These are phyloP conservation scores for Entomortierella parvispora DNA, from an alignment of 192 early-diverging fungal species.

Conservation along the genomic window DNA sequence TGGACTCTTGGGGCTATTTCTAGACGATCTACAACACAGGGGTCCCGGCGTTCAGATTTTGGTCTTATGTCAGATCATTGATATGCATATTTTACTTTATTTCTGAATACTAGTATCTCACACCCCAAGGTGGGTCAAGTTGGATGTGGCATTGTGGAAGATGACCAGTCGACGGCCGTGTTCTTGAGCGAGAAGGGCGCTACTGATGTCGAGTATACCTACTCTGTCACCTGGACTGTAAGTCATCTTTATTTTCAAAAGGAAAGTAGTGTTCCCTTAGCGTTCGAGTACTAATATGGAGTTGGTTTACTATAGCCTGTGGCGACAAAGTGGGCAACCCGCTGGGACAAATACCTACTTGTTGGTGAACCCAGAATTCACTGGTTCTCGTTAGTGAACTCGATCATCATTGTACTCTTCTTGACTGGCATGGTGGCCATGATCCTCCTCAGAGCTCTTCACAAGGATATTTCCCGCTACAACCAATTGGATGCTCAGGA, in stretches of 20 bases:
- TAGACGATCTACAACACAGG: no score
- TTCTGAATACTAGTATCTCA: conserved; percentile 24
- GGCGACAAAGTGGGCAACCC: conserved; percentile 77
- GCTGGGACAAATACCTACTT: conserved; percentile 88
- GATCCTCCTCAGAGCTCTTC: conserved; percentile 89
- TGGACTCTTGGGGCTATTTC: no score
- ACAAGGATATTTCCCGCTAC: conserved; percentile 94
- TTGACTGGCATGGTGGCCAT: conserved; percentile 92
- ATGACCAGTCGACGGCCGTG: conserved; percentile 15
- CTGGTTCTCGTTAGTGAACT: conserved; percentile 96
- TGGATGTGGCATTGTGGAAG: conserved; percentile 17
- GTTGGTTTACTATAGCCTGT: conserved; percentile 48
- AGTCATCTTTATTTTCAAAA: neutral
- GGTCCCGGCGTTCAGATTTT: no score
- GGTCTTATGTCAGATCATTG: no score
- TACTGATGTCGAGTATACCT: conserved; percentile 28
- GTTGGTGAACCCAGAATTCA: conserved; percentile 92
- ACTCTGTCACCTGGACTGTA: conserved; percentile 46
- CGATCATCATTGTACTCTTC: conserved; percentile 92
- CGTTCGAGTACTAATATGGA: neutral
- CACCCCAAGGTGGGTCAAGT: conserved; percentile 6
- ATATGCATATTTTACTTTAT: neutral
- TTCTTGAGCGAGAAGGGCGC: conserved; percentile 20
- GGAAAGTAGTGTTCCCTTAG: no score
- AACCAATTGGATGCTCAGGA: conserved; percentile 75